phyloP scores from a whole-genome alignment of 73 alveolate species.

The Symbiodinium natans region DNA sequence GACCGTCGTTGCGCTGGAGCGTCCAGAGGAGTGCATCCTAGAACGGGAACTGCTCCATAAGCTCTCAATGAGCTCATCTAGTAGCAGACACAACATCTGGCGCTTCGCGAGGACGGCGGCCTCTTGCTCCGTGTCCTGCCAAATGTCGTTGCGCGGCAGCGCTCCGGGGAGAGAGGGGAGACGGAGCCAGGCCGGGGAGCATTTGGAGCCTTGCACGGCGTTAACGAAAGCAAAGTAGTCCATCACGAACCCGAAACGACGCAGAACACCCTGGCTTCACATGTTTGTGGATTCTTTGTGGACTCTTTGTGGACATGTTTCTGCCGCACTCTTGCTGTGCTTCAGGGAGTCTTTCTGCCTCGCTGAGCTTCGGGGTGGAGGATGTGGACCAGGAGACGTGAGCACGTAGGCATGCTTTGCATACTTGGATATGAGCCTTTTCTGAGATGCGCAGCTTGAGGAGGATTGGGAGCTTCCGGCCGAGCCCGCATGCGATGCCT shows the following conservation, averaged over 20 bases:
- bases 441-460: neutral
- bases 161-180: neutral
- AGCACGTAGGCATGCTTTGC: too few relatives aligned
- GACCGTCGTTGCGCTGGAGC: constrained; percentile 52
- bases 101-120: constrained; percentile 47
- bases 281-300: too few relatives aligned
- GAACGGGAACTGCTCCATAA: too few relatives aligned
- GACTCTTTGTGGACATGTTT: neutral
- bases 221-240: too few relatives aligned
- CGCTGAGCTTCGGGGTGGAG: constrained; percentile 11
- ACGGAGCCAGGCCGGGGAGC: neutral
- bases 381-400: neutral
- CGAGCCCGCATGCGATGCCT: constrained; percentile 80
- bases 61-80: too few relatives aligned
- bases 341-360: constrained; percentile 12
- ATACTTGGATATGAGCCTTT: too few relatives aligned
- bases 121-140: constrained; percentile 45
- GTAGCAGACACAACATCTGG: neutral
- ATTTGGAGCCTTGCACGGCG: too few relatives aligned
- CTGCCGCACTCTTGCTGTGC: neutral
- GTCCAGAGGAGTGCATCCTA: constrained; percentile 5
- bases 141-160: constrained; percentile 52
- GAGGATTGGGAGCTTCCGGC: constrained; percentile 65
- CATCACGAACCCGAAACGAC: too few relatives aligned
- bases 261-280: too few relatives aligned